Evolutionary conservation across 495 filamentous ascomycete genomes (phyloP), one percentile per base, ranked within the genome.

Genomic region (Chaetomium cochliodes): DNA sequence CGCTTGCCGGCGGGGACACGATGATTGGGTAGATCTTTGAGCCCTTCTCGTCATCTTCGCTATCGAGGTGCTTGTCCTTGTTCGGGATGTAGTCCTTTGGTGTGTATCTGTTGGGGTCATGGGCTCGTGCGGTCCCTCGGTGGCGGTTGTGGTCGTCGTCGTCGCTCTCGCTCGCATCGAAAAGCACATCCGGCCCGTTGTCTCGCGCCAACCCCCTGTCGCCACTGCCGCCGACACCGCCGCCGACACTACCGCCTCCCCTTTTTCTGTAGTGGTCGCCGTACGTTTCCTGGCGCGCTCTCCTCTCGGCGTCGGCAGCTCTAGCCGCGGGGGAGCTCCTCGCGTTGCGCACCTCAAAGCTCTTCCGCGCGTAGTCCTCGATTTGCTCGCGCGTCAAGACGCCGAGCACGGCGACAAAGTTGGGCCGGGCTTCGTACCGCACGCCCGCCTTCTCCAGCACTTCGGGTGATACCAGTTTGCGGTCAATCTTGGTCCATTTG

Each of bases 401-500:
- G 12, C 88, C 84, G 15, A 91, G 78, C 18, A 91, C 80, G 55
- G 88, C 88, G 9, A 91, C 87, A 65, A 87, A 88, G 23, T 86
- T 84, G 0, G 82, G 82, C 7, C 81, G 72, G n/a, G 88, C 88
- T 70, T 91, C 88, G 67, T 88, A 91, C 30, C 88, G 82, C 59
- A 88, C 81, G 11, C 86, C 81, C 28, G 83, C 87, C 62, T 84
- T 80, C 63, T 86, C 82, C 1, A 91, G 74, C 0, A 88, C 86
- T 62, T 88, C 85, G 5, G 88, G 86, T 20, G 88, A 89, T 30
- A 91, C 85, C 0, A 89, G 75, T 5, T 78, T 72, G 39, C 88
- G 83, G 50, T 84, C 81, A 66, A 91, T 88, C 72, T 84, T 87
- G 20, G 88, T 91, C 88, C 88, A 91, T 28, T 84, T 85, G 0